A percentile compares a stretch with the other conserved stretches of the same genome.
Evolutionary conservation across 352 stramenopile genomes (phyloP).

Genomic region (Pythium brachiatum): DNA sequence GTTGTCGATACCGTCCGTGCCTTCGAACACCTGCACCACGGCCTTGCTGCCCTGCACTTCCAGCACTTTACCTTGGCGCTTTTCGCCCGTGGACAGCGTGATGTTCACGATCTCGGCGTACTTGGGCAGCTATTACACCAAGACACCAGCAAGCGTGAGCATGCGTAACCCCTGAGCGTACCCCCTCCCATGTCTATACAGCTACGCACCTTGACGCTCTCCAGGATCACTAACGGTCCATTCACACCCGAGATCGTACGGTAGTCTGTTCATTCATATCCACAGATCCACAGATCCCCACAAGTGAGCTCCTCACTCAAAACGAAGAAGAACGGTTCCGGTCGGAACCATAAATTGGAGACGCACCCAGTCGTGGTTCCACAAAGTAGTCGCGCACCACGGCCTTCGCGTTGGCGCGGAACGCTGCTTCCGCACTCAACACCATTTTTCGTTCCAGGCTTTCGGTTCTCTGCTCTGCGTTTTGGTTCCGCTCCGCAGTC

Average conservation of each 20-base stretch:
- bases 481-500: constrained; percentile 2
- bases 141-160: background rate
- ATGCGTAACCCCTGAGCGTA: background rate
- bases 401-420: constrained; percentile 70
- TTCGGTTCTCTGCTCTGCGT: constrained; percentile 4
- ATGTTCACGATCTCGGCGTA: constrained; percentile 99
- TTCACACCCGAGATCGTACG: constrained; percentile 99
- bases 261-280: constrained; percentile 56
- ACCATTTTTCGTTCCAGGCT: constrained; percentile 36
- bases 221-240: constrained; percentile 98
- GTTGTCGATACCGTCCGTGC: constrained; percentile 99
- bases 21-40: constrained; percentile 97
- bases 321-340: background rate
- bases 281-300: background rate
- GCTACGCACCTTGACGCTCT: constrained; percentile 97
- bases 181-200: too few relatives aligned
- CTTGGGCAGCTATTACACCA: constrained; percentile 83
- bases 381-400: constrained; percentile 88
- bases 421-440: constrained; percentile 58
- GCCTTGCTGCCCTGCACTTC: constrained; percentile 97
- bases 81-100: constrained; percentile 94
- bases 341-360: background rate
- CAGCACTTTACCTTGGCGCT: constrained; percentile 92
- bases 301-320: background rate
- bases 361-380: constrained; percentile 76